Base-by-base conservation (phyloP, 768 basidiomycete species). In the Pleurotus platypus region DNA sequence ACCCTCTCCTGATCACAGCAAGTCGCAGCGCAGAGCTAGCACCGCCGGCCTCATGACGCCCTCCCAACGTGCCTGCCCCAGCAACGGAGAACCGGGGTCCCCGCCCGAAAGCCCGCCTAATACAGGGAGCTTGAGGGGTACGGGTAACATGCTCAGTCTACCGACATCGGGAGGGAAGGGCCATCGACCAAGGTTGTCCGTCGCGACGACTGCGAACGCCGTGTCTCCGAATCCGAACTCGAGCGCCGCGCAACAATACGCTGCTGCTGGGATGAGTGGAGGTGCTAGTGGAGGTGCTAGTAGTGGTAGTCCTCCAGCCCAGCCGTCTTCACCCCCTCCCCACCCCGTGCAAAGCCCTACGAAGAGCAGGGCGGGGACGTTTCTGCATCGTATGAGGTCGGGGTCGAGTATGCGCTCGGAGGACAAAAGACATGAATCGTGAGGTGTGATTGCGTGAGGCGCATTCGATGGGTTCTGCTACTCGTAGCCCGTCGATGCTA, bases 301-400 rank as follows among this genome's bases (percentile, higher is more conserved):
- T n/a, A 15, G 15, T 30, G 11, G 51, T 24, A 43, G 51, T 26
- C 51, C 51, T 20, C 51, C 51, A 1, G 38, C 20, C 20, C 51
- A 40, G 13, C 13, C 22, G 15, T 20, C 46, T n/a, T 40, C 38
- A 38, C 15, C 39, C 8, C 38, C 51, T 40, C 22, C 39, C 20
- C 51, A 40, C 13, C 39, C 13, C 24, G 39, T 38, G 15, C 51
- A 54, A 24, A 54, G 51, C 18, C 51, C 51, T 16, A 40, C 51
- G 22, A 54, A 20, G 39, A 40, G 18, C 20, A 42, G 39, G 22
- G 39, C 51, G 51, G 20, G 38, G 42, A 35, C 35, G 39, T 37
- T 54, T 24, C 42, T 54, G 51, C 51, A 54, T 18, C 51, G 51
- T 54, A 54, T 54, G 51, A 12, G 51, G 15, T 54, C 51, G 13